Conservation (phyloP, 2,329 filamentous ascomycete genomes). For the Raffaelea arxii region DNA sequence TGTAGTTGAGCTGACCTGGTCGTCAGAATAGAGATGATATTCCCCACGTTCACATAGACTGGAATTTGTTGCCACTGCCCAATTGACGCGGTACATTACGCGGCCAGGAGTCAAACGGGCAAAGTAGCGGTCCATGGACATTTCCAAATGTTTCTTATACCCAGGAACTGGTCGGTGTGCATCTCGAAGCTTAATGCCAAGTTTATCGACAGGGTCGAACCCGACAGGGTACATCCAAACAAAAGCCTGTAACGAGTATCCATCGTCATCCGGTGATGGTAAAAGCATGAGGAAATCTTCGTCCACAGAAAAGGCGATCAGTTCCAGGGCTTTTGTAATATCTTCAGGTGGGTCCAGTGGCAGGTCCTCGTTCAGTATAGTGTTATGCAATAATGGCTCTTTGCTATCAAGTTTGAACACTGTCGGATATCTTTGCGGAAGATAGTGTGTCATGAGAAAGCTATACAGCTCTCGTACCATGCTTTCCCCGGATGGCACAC, state of each 20-base stretch:
- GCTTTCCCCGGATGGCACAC: conserved; percentile 3
- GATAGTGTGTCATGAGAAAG: conserved; percentile 7
- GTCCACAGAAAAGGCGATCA: conserved; percentile 8
- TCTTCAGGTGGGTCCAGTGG: neutral
- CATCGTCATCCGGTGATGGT: conserved; percentile 7
- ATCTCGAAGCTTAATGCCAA: conserved; percentile 9
- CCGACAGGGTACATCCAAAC: conserved; percentile 10
- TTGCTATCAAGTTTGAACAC: neutral
- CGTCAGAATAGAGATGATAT: conserved; percentile 9
- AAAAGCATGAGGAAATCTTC: conserved; percentile 12
- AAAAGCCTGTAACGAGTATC: conserved; percentile 7
- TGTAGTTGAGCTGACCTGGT: neutral
- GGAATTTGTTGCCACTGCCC: conserved; percentile 9
- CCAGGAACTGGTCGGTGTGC: conserved; percentile 8
- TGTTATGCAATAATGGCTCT: conserved; percentile 2
- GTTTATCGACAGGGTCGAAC: conserved; percentile 10
- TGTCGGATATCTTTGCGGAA: conserved; percentile 9
- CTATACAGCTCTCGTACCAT: conserved; percentile 11
- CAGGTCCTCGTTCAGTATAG: conserved; percentile 2
- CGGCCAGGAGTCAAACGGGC: conserved; percentile 3
- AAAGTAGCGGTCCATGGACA: conserved; percentile 11
- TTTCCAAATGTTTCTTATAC: conserved; percentile 10
- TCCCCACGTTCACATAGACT: conserved; percentile 10
- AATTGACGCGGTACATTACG: conserved; percentile 10
- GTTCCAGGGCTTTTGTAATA: conserved; percentile 1